Base-by-base conservation (phyloP, 2,329 filamentous ascomycete species). In the Neospermospora avenae region DNA sequence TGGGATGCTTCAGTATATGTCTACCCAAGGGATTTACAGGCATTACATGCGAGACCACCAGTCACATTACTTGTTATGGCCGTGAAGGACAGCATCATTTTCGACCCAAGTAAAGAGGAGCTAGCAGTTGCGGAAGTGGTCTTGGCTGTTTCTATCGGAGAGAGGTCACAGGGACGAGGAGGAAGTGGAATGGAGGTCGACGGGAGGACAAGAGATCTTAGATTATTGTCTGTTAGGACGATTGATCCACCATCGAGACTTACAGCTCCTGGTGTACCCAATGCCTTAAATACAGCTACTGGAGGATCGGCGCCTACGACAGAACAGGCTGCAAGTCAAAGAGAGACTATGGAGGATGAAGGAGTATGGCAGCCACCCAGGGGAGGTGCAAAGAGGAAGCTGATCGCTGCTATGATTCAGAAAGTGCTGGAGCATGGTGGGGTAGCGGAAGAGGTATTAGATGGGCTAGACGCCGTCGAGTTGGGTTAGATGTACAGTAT, bases 81-180 rank as follows among this genome's bases (percentile, higher is more conserved):
- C 3, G 88, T 96, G 0, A 90, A 89, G 60, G 81, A 88, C 61
- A 98, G 95, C 73, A 87, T 96, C 75, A 89, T 99, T 65, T 97
- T 98, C 77, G 95, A 99, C 73, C 93, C 95, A 0, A 88, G 85
- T 55, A 87, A 88, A 67, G 93, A 97, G 73, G 95, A 99, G 75
- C 86, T 99, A 16, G 90, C 92, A 2, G 93, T 98, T 3, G 95
- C 95, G 1, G 93, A 98, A 70, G 86, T 88, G 13, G 90, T 95
- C 3, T 80, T 98, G 48, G 95, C 93, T 1, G 84, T 98, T 4
- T 96, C 92, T 0, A 82, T 96, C 35, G 84, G 84, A 16, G 83
- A 84, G 66, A 64, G 61, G 42, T 51, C 63, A 25, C 58, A 63
- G 35, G 53, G 65, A 49, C 66, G 69, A 24, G 56, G 52, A 35